Percentiles rank a stretch among this genome's conserved stretches.
These are phyloP conservation scores for Acanthamoeba lenticulata DNA, from an alignment of 208 protist genomes.

Conservation along the genomic window DNA sequence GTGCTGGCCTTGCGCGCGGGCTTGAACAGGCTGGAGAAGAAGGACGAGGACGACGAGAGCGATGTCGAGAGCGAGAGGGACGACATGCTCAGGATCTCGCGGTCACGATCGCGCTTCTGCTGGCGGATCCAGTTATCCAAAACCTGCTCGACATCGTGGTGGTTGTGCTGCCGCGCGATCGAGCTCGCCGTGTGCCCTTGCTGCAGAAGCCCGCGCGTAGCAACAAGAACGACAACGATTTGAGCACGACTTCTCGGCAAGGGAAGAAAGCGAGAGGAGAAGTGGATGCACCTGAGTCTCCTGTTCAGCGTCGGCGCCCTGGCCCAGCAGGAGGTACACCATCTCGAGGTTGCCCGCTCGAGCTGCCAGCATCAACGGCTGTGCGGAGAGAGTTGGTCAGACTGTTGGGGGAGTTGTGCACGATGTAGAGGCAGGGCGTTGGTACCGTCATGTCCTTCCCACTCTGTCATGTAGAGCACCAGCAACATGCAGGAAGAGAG, in stretches of 20 bases:
- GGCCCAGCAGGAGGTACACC: neutral
- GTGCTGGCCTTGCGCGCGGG: neutral
- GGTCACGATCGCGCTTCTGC: constrained; percentile 6
- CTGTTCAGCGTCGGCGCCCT: neutral
- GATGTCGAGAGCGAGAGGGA: neutral
- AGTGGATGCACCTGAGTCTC: neutral
- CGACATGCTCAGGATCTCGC: neutral
- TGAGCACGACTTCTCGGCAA: no score
- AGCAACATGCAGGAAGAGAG: no score
- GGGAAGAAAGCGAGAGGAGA: no score
- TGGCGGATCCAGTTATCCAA: neutral
- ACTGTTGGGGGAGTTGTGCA: neutral
- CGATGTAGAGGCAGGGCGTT: neutral
- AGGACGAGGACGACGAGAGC: neutral
- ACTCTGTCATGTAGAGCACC: neutral
- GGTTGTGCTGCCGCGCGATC: neutral
- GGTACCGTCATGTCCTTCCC: neutral
- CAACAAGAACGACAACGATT: no score
- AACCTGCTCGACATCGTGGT: neutral
- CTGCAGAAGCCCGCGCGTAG: neutral
- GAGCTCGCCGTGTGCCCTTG: neutral
- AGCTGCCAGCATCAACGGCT: neutral
- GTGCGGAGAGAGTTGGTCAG: neutral
- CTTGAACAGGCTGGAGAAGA: neutral
- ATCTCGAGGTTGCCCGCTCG: neutral